Percentiles rank a stretch among this genome's conserved stretches.
Conservation (phyloP, 179 eudicot genomes). For the Carnegiea gigantea region DNA sequence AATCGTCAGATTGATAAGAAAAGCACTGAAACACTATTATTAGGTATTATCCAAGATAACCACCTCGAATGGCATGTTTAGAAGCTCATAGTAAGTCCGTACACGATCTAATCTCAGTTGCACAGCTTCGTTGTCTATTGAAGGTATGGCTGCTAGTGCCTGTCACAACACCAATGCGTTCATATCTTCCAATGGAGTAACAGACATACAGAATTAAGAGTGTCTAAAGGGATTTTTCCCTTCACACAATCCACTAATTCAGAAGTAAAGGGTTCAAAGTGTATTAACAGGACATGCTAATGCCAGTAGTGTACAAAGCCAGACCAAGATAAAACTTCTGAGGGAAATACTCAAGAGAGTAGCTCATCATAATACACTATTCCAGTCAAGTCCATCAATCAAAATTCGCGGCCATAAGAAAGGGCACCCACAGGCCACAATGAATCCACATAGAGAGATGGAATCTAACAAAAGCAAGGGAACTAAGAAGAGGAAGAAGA, state of each 20-base stretch:
- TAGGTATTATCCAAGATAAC: background rate
- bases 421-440: background rate
- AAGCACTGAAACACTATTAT: background rate
- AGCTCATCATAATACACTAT: background rate
- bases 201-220: background rate
- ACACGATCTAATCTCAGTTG: slow-evolving; percentile 84
- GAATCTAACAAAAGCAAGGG: background rate
- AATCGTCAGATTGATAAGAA: slow-evolving; percentile 10
- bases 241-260: background rate
- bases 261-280: background rate
- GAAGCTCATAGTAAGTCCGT: slow-evolving; percentile 88
- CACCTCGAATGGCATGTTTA: slow-evolving; percentile 99
- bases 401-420: background rate
- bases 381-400: slow-evolving; percentile 1
- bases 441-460: background rate
- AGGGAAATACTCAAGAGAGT: background rate
- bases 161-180: slow-evolving; percentile 23
- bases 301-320: slow-evolving; percentile 2
- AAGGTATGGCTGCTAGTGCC: slow-evolving; percentile 94
- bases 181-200: background rate
- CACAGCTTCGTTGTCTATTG: slow-evolving; percentile 78
- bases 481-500: background rate
- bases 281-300: background rate
- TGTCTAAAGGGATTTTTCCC: background rate
- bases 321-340: background rate